Evolutionary conservation across 176 grass and related monocot species (phyloP), one percentile per base, ranked within the genome.

Genomic region (Lolium perenne): DNA sequence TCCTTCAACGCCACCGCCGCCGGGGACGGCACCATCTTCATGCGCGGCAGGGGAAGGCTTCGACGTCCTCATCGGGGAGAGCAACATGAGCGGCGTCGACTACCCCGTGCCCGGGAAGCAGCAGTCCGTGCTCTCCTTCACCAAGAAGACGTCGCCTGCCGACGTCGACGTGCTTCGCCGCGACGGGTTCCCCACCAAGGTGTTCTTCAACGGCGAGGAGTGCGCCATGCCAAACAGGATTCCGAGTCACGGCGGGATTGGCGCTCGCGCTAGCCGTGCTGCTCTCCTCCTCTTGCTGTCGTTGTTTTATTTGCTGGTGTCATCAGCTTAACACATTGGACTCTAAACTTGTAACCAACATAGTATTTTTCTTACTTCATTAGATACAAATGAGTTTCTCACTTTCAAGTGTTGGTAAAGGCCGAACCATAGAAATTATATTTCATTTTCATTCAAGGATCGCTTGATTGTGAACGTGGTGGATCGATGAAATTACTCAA

Each of bases 151-250:
- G 0, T 58, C 60, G 1, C 22, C 71, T 3, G 68, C 68, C 10
- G 74, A 45, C 23, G 88, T 92, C 78, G 80, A 94, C 53, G 49
- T 92, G 17, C 13, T 91, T 1, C 80, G 51, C 4, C 92, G 90
- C 4, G 94, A 91, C 35, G 94, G 92, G 4, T 94, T 87, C 89
- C 95, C 95, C 10, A 63, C 91, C 0, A 97, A 91, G 84, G 72
- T 97, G 8, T 88, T 92, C 79, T 97, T 97, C 80, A 97, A 97
- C 62, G 95, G 95, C 43, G 81, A 90, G 50, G 92, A 97, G 86
- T 97, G 95, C 61, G 89, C 90, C 41, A 91, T 97, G 90, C 95
- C 95, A 0, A 80, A 80, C 17, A 81, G 80, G 15, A 84, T 97
- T 26, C 92, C 92, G 0, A 91, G 80, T 2, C 13, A 6, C 4